phyloP scores from a whole-genome alignment of 352 stramenopile genomes.

The Lagenidium sp. region DNA sequence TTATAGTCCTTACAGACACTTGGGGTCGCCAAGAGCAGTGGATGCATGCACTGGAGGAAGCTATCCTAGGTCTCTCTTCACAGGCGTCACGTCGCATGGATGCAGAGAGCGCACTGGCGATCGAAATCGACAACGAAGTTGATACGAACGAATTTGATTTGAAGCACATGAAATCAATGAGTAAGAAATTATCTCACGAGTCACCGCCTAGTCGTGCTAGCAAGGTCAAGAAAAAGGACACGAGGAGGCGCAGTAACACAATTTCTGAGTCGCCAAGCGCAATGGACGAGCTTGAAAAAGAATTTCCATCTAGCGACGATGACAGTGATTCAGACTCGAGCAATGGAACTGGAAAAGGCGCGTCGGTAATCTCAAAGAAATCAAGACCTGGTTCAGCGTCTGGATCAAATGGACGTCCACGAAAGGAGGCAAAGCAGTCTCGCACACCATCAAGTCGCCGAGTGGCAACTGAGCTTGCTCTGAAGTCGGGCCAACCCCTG shows the following conservation, averaged over 20 bases:
- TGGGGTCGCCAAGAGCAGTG: slow-evolving; percentile 84
- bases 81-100: slow-evolving; percentile 53
- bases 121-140: slow-evolving; percentile 87
- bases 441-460: slow-evolving; percentile 2
- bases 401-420: background rate
- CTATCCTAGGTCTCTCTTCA: slow-evolving; percentile 51
- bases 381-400: slow-evolving; percentile 10
- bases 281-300: slow-evolving; percentile 21
- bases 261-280: slow-evolving; percentile 22
- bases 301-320: slow-evolving; percentile 21
- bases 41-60: slow-evolving; percentile 78
- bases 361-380: too few species aligned
- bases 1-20: slow-evolving; percentile 79
- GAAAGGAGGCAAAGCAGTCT: background rate
- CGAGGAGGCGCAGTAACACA: slow-evolving; percentile 22
- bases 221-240: background rate
- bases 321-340: slow-evolving; percentile 1
- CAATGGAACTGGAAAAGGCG: background rate
- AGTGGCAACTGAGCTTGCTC: slow-evolving; percentile 9
- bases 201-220: too few species aligned
- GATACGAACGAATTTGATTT: slow-evolving; percentile 71
- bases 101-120: slow-evolving; percentile 64
- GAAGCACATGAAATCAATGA: slow-evolving; percentile 10
- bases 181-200: too few species aligned
- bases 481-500: slow-evolving; percentile 14